Evolutionary conservation across 2,329 filamentous ascomycete species (phyloP).

Genomic region (Aspergillus sp.): DNA sequence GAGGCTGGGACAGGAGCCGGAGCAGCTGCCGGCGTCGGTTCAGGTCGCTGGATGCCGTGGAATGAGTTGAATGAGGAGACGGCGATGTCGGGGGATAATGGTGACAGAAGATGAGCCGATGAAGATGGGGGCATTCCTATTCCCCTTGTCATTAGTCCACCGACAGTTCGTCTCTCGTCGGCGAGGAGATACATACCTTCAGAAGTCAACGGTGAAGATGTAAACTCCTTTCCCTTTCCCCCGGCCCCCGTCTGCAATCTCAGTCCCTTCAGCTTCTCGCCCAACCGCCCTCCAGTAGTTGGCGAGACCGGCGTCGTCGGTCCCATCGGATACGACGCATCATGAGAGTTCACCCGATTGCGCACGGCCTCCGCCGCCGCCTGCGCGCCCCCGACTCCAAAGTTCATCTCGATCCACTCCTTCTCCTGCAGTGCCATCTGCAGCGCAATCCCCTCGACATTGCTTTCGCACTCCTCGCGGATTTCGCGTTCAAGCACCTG

Average conservation of each 20-base stretch:
- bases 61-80: constrained; percentile 63
- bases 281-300: constrained; percentile 65
- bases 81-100: constrained; percentile 62
- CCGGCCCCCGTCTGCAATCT: constrained; percentile 74
- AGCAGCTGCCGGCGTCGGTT: neutral
- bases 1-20: constrained; percentile 11
- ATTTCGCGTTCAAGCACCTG: constrained; percentile 76
- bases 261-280: constrained; percentile 76
- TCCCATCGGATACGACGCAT: constrained; percentile 31
- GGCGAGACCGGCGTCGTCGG: constrained; percentile 62
- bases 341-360: constrained; percentile 15
- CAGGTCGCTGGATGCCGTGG: constrained; percentile 42
- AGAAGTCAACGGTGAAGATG: constrained; percentile 41
- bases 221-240: constrained; percentile 64
- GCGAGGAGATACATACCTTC: constrained; percentile 48
- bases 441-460: constrained; percentile 77
- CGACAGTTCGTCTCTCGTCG: neutral
- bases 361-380: constrained; percentile 27
- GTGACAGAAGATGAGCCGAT: constrained; percentile 55
- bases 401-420: constrained; percentile 81
- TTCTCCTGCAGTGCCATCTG: constrained; percentile 82
- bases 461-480: constrained; percentile 67
- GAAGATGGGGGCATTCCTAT: neutral
- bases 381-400: constrained; percentile 57
- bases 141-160: neutral